Evolutionary conservation across 192 early-diverging fungal genomes (phyloP), one percentile per base, ranked within the genome.

Genomic region (Coemansia sp.): DNA sequence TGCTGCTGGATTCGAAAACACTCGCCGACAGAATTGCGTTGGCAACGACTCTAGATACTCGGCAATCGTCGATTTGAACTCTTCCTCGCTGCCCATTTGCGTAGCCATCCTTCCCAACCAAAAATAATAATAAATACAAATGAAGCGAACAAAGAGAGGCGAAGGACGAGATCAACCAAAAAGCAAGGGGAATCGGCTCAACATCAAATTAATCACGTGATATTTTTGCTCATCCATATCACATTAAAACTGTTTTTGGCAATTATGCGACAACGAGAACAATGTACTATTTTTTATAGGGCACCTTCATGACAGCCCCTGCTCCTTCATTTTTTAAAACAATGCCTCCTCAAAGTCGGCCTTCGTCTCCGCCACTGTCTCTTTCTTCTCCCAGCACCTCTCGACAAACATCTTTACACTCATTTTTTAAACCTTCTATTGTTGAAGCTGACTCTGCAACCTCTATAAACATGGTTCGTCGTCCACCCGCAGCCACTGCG

Each of bases 1-100:
- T 67, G 96, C 95, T 36, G 95, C 93, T 10, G 96, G 94, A 53
- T 93, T 92, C 38, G 89, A 84, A 68, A 94, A 98, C 25, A 98
- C 85, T 0, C 89, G 78, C 29, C 90, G 86, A 72, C 93, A 89
- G 32, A 90, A 94, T 65, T 85, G 79, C 27, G 85, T 75, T 2
- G 93, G 92, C 39, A 98, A 86, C 6, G 88, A 88, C 72, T 93
- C 90, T 2, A 93, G 85, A 67, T 92, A 92, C 48, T 92, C 92
- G 67, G 89, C 90, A 57, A 93, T 91, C 27, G 87, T 91, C 41
- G 89, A 87, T 59, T 90, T 91, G 81, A 93, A 88, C 59, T 73
- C 81, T 10, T 76, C 80, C 29, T 82, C 80, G 53, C 80, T 82
- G 45, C 74, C 68, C 38, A 73, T 62, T 57, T 68, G 77, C 21